These are phyloP conservation scores for Kockiozyma suomiensis DNA, from an alignment of 805 yeast species.

Conservation along the genomic window DNA sequence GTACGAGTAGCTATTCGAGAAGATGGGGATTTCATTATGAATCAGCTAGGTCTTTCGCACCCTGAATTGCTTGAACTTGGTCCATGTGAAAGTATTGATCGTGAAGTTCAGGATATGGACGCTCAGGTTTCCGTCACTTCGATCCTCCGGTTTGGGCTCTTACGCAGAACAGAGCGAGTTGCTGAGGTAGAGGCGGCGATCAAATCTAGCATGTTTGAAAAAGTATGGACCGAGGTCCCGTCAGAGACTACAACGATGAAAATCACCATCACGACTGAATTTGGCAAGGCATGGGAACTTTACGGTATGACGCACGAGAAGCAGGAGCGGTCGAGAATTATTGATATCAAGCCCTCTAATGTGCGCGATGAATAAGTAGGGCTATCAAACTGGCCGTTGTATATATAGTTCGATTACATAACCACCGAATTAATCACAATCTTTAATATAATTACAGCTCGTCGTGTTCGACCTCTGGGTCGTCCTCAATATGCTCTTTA, in stretches of 20 bases:
- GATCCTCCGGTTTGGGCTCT: constrained; percentile 19
- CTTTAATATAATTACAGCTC: neutral
- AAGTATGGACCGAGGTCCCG: constrained; percentile 2
- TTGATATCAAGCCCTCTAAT: constrained; percentile 26
- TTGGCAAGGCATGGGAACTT: constrained; percentile 23
- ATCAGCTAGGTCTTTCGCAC: constrained; percentile 16
- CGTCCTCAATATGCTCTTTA: too few relatives aligned
- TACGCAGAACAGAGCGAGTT: constrained; percentile 1
- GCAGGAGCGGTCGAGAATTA: constrained; percentile 6
- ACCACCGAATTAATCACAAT: neutral
- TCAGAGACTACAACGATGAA: constrained; percentile 25
- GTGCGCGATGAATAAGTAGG: constrained; percentile 14
- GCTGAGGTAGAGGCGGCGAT: constrained; percentile 28
- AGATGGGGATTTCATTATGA: constrained; percentile 8
- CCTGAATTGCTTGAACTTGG: constrained; percentile 15
- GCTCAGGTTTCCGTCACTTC: constrained; percentile 18
- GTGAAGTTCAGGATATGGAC: constrained; percentile 18
- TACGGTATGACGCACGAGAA: constrained; percentile 14
- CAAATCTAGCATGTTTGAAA: constrained; percentile 12
- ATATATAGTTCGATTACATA: neutral
- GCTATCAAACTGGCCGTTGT: neutral
- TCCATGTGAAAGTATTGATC: constrained; percentile 25
- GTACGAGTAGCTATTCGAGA: constrained; percentile 18
- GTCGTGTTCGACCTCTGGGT: constrained; percentile 6
- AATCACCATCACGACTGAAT: constrained; percentile 9